These are phyloP conservation scores for Symbiodinium natans DNA, from an alignment of 73 alveolate species.

Conservation along the genomic window DNA sequence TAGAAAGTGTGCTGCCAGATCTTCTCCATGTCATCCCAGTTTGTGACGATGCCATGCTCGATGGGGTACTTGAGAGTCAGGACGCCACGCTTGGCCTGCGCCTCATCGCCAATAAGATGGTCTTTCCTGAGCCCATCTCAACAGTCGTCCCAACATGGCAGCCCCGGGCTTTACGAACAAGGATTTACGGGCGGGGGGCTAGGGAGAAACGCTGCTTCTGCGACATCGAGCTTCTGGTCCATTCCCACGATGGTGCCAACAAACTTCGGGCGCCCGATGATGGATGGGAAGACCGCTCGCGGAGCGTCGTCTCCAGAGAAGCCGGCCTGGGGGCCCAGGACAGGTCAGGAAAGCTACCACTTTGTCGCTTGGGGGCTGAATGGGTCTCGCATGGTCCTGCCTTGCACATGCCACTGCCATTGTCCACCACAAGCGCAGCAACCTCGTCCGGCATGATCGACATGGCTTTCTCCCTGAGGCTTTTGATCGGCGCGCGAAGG, in stretches of 20 bases:
- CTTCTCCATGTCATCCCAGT: conserved; percentile 97
- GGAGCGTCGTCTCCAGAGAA: conserved; percentile 99
- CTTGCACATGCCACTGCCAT: conserved; percentile 95
- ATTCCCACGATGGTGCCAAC: conserved; percentile 93
- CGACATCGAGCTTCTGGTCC: conserved; percentile 16
- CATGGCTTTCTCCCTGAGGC: too few species aligned
- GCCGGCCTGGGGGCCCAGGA: conserved; percentile 98
- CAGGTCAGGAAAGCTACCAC: too few species aligned
- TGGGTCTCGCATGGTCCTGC: too few species aligned
- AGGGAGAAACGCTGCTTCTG: too few species aligned
- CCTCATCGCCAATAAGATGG: conserved; percentile 35
- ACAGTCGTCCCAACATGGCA: too few species aligned
- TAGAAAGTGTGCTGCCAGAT: conserved; percentile 97
- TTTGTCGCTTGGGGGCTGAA: not conserved
- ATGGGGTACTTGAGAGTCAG: conserved; percentile 98
- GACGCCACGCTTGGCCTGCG: conserved; percentile 98
- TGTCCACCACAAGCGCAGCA: conserved; percentile 95
- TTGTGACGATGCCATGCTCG: conserved; percentile 96
- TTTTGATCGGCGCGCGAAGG: too few species aligned
- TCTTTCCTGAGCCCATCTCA: not conserved
- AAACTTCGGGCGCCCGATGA: conserved; percentile 98
- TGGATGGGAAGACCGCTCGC: conserved; percentile 97
- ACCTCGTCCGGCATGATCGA: conserved; percentile 84
- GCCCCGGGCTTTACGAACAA: too few species aligned
- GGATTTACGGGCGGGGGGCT: too few species aligned